phyloP scores from a whole-genome alignment of 1,284 basidiomycete genomes.

The Prillingera fragicola region DNA sequence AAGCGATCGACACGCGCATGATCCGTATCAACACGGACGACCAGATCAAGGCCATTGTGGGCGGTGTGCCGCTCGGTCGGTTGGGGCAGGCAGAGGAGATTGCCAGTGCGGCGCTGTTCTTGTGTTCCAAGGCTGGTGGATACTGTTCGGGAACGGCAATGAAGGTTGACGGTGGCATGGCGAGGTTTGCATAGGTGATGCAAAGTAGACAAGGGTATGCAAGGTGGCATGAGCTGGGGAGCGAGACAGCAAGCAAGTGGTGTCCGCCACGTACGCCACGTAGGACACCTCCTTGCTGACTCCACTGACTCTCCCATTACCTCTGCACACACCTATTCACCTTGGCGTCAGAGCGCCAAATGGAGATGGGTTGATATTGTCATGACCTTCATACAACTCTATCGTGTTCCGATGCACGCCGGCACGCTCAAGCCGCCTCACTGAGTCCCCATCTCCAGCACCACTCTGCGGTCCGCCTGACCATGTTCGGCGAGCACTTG shows the following conservation, averaged over 20 bases:
- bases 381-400: no score
- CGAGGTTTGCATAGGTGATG: not conserved
- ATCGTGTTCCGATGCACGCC: no score
- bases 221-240: no score
- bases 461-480: slow-evolving; percentile 5
- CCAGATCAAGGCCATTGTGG: slow-evolving; percentile 7
- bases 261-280: no score
- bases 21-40: slow-evolving; percentile 10
- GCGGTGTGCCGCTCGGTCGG: slow-evolving; percentile 12
- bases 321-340: no score
- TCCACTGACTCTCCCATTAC: no score
- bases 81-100: slow-evolving; percentile 27
- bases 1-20: slow-evolving; percentile 20
- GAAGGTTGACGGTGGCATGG: slow-evolving; percentile 27
- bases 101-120: slow-evolving; percentile 23
- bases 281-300: no score
- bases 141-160: slow-evolving; percentile 24
- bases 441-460: slow-evolving; percentile 8
- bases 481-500: slow-evolving; percentile 7
- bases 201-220: not conserved
- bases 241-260: no score
- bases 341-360: no score
- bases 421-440: no score
- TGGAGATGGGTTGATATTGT: no score
- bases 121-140: slow-evolving; percentile 17